Evolutionary conservation across 1,284 basidiomycete genomes (phyloP).

Genomic region (Fomitopsis palustris): DNA sequence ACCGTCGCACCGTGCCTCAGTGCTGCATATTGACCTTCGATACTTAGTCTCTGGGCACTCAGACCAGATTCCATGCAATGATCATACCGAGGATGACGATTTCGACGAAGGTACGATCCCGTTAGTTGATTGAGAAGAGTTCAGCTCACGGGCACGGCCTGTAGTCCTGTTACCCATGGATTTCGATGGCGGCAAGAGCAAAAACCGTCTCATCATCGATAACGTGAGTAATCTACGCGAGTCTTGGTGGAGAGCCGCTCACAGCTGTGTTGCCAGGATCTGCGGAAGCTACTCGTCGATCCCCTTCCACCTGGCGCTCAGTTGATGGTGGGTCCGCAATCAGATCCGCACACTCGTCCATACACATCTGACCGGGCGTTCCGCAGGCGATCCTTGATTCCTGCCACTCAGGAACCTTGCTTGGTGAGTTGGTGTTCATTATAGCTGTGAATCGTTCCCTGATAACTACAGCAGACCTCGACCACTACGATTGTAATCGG

Average conservation of each 20-base stretch:
- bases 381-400: slow-evolving; percentile 41
- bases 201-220: slow-evolving; percentile 25
- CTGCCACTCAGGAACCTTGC: slow-evolving; percentile 44
- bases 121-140: neutral
- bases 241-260: neutral
- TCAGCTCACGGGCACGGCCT: too few relatives aligned
- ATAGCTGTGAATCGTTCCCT: neutral
- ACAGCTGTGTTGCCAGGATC: slow-evolving; percentile 25
- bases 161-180: slow-evolving; percentile 19
- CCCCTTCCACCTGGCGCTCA: slow-evolving; percentile 37
- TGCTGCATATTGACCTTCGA: neutral
- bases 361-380: too few relatives aligned
- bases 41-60: slow-evolving; percentile 16
- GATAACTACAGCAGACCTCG: slow-evolving; percentile 3
- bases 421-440: slow-evolving; percentile 24
- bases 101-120: slow-evolving; percentile 32
- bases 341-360: neutral
- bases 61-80: slow-evolving; percentile 13
- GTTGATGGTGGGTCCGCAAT: slow-evolving; percentile 25
- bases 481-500: slow-evolving; percentile 42
- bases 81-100: slow-evolving; percentile 17
- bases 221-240: slow-evolving; percentile 26
- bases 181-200: slow-evolving; percentile 8
- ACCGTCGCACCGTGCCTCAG: neutral
- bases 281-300: slow-evolving; percentile 36